Base-by-base conservation (phyloP, 129 eudicot genomes). In the Rutidosis leptorrhynchoides region DNA sequence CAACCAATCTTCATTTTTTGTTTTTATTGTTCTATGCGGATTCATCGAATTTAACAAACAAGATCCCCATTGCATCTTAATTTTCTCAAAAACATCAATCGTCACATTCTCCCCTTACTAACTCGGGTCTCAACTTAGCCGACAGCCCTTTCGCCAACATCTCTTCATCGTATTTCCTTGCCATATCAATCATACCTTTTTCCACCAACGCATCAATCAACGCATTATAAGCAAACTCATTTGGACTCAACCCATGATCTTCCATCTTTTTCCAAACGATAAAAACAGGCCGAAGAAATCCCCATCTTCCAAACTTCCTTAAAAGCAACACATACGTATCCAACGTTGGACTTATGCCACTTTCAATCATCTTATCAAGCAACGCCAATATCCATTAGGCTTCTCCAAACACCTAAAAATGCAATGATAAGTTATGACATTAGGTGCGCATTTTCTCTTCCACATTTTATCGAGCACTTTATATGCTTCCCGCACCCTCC, bases 221-320 rank as follows among this genome's bases (percentile, higher is more conserved):
- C 27, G 96, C 96, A 76, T 85, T 87, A 71, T 92, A 92, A 20
- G 96, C 98, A 75, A 68, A 79, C 69, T 71, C 96, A 65, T 82
- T 82, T 0, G 98, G 98, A 80, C 96, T 84, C 77, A 83, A 64
- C 0, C 95, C 92, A 61, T 82, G 87, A 46, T 85, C 87, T 74
- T 80, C 81, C 92, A 93, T 93, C 74, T 83, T 93, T 59, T 89
- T 63, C 98, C 96, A 88, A 55, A 93, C 71, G 54, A 76, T 67
- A 46, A 85, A 80, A 77, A 89, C 80, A 0, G 98, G 98, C 65
- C 95, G 75, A 48, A 93, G 89, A 77, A 88, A 93, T 52, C 98
- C 96, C 96, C 98, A 93, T 64, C 95, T 86, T 76, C 95, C 98
- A 77, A 88, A 93, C 64, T 93, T 93, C 73, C 92, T 82, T 82